Base-by-base conservation (phyloP, 108 stramenopile genomes). In the Fragilaria radians region DNA sequence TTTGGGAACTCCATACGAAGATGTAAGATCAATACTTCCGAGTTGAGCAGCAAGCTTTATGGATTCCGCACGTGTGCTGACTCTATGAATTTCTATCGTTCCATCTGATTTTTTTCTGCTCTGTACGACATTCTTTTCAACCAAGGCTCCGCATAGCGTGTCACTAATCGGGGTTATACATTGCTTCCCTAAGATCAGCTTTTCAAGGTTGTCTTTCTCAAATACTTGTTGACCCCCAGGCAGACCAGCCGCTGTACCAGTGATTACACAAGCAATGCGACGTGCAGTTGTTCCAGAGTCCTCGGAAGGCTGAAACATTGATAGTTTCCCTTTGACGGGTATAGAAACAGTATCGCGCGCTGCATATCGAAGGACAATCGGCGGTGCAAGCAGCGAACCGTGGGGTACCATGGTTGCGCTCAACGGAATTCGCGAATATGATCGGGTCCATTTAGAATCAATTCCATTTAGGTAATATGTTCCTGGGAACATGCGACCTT, bases 71-170 rank as follows among this genome's bases (percentile, higher is more conserved):
- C 82, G 76, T 4, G 65, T 68, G 46, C 61, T 74, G 28, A 96
- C 78, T 9, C 72, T 71, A 11, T 82, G 24, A 5, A 77, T 67
- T 63, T 80, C 65, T 17, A 68, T 58, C 34, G 73, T 81, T 21
- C 86, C 83, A 52, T 85, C 92, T 7, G 67, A 51, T 36, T 52
- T 42, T 62, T 94, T 94, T 67, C 74, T 81, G 9, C 92, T 36
- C 53, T 91, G 88, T 3, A 94, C 93, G 4, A 97, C 89, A 64
- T 95, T 95, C 79, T 95, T 95, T 60, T 95, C 94, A 31, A 96
- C 48, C 88, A 96, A 78, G 11, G 79, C 86, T 68, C 74, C 68
- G 48, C 76, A 85, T 14, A 66, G 61, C 5, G 65, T 61, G 30
- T 66, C 86, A 60, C 77, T 74, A 28, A 97, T 66, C 5, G 78